Percentiles rank a stretch among this genome's conserved stretches.
Evolutionary conservation across 345 rosid species (phyloP).

Genomic region (Citrus reticulata): DNA sequence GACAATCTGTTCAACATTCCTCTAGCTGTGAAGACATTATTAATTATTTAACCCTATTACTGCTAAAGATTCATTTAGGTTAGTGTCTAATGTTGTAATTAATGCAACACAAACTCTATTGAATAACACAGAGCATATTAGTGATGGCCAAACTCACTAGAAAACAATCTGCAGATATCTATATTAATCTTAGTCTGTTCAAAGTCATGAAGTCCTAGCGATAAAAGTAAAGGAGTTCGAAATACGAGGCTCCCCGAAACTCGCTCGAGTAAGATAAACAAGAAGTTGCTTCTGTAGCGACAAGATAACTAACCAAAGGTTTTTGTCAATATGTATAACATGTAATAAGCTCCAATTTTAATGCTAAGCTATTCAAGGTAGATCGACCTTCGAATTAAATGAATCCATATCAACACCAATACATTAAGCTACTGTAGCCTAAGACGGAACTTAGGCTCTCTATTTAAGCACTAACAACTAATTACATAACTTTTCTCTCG

Average conservation of each 20-base stretch:
- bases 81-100: not conserved
- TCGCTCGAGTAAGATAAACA: not conserved
- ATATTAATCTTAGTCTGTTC: not conserved
- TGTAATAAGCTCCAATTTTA: not conserved
- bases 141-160: not conserved
- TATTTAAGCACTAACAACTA: not conserved
- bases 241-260: not conserved
- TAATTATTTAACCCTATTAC: not conserved
- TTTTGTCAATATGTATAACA: not conserved
- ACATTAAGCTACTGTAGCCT: too few relatives aligned
- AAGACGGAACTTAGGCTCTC: not conserved
- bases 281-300: not conserved
- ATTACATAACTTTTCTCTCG: not conserved
- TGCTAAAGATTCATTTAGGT: not conserved
- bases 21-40: not conserved
- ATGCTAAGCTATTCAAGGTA: not conserved
- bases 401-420: not conserved
- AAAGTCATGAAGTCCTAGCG: not conserved
- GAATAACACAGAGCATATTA: not conserved
- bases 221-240: not conserved
- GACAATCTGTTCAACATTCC: not conserved
- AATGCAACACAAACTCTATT: not conserved
- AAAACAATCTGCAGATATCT: not conserved
- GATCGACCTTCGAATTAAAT: not conserved
- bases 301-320: not conserved